phyloP scores from a whole-genome alignment of 768 basidiomycete species.

The Boletales sp. region DNA sequence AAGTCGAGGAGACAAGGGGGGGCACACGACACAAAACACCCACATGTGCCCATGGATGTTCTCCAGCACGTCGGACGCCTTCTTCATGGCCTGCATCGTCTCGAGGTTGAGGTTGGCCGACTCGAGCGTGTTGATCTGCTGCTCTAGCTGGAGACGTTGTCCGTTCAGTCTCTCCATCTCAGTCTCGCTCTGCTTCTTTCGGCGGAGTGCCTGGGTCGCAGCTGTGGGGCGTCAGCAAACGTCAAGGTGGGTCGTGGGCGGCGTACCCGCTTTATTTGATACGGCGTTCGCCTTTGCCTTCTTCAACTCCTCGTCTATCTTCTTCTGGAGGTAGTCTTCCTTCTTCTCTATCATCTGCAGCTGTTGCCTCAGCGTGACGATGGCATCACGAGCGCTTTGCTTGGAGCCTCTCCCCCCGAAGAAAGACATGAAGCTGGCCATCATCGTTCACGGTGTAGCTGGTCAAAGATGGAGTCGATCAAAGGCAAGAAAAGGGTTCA shows the following conservation, averaged over 20 bases:
- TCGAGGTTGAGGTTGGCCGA: slow-evolving; percentile 97
- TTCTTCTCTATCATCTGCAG: slow-evolving; percentile 99
- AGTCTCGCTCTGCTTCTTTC: slow-evolving; percentile 87
- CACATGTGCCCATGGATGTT: slow-evolving; percentile 88
- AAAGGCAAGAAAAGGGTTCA: slow-evolving; percentile 4
- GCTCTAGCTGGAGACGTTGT: slow-evolving; percentile 87
- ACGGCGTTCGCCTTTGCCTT: slow-evolving; percentile 93
- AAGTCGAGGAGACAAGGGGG: neutral
- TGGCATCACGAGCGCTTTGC: slow-evolving; percentile 86
- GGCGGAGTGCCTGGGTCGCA: slow-evolving; percentile 84
- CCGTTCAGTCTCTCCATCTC: slow-evolving; percentile 86
- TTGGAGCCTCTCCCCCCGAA: slow-evolving; percentile 85
- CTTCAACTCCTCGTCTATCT: slow-evolving; percentile 91
- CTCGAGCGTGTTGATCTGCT: slow-evolving; percentile 95
- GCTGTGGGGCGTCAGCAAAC: slow-evolving; percentile 42
- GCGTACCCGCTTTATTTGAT: slow-evolving; percentile 86
- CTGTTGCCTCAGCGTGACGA: slow-evolving; percentile 89
- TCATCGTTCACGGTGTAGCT: slow-evolving; percentile 40
- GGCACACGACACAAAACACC: slow-evolving; percentile 32
- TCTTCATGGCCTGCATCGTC: slow-evolving; percentile 97
- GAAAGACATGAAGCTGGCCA: slow-evolving; percentile 81
- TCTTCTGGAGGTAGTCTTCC: slow-evolving; percentile 94
- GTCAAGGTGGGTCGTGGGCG: neutral
- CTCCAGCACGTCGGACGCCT: slow-evolving; percentile 84
- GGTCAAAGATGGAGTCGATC: neutral